These are phyloP conservation scores for Fusarium burgessii DNA, from an alignment of 2,329 filamentous ascomycete species.

Conservation along the genomic window DNA sequence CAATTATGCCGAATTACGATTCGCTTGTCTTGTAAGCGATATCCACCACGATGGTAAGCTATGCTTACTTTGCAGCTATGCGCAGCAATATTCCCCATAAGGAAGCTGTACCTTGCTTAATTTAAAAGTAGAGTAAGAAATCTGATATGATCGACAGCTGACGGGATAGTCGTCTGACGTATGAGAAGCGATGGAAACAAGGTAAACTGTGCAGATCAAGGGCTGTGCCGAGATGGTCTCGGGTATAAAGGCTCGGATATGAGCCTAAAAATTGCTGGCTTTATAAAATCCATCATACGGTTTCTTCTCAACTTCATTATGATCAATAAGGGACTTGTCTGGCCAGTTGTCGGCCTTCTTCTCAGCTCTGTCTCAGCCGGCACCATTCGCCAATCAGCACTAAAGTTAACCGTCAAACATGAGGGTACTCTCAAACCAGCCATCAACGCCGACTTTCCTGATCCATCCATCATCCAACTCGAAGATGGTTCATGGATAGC, in stretches of 20 bases:
- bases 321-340: not conserved
- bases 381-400: not conserved
- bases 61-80: not conserved
- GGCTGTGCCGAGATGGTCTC: not conserved
- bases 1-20: not conserved
- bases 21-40: not conserved
- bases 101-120: not conserved
- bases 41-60: not conserved
- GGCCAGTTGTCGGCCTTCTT: not conserved
- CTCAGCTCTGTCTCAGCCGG: not conserved
- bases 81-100: slow-evolving; percentile 1
- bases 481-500: slow-evolving; percentile 24
- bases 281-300: too few relatives aligned
- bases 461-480: slow-evolving; percentile 11
- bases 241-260: not conserved
- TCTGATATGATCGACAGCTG: slow-evolving; percentile 1
- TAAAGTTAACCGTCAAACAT: slow-evolving; percentile 13
- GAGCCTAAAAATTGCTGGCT: fast-evolving
- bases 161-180: not conserved
- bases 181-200: not conserved
- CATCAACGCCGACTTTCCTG: slow-evolving; percentile 20
- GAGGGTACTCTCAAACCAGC: not conserved
- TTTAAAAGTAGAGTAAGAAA: not conserved
- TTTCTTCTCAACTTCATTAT: not conserved
- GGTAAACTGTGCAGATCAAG: not conserved